Evolutionary conservation across 345 rosid genomes (phyloP), one percentile per base, ranked within the genome.

Genomic region (Lepidium didymum): DNA sequence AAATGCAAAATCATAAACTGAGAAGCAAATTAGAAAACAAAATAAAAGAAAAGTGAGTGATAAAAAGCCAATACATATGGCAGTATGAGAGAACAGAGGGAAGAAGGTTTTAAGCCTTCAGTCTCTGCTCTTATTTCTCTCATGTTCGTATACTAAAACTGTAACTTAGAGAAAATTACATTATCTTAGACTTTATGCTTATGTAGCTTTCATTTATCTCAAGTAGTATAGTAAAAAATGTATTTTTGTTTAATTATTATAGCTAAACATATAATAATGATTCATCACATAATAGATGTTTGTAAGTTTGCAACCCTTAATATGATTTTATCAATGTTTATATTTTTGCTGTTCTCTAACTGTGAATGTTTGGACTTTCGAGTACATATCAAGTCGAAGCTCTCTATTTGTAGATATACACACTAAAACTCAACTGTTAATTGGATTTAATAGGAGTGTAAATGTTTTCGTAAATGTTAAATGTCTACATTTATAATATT

Each of bases 81-180:
- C 41, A 8, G 68, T 61, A 41, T 33, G 44, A 37, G 72, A 38
- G 44, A 58, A 73, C 69, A 31, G 91, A 85, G 93, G 86, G 93
- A 89, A 88, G 91, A 85, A 84, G 96, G 90, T 81, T 66, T 25
- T 70, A 78, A 61, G 97, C 77, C 92, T 91, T 87, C 96, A 91
- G 93, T 80, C 93, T 91, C 89, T 80, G 81, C 76, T 63, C 68
- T 62, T 68, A 71, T 72, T 69, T 62, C 50, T 74, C 76, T 76
- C 74, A 62, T 84, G 82, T 82, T 77, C 77, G 78, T 81, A 81
- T 74, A 61, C 59, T 44, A n/a, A 54, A 53, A 74, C 59, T 37
- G 58, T 60, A 54, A 61, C 46, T 10, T 67, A 55, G 64, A 59
- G 64, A 21, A 45, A 68, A 52, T 25, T 62, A 13, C 47, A 46